These are phyloP conservation scores for Apiotrichum sp. DNA, from an alignment of 1,284 basidiomycete species.

Conservation along the genomic window DNA sequence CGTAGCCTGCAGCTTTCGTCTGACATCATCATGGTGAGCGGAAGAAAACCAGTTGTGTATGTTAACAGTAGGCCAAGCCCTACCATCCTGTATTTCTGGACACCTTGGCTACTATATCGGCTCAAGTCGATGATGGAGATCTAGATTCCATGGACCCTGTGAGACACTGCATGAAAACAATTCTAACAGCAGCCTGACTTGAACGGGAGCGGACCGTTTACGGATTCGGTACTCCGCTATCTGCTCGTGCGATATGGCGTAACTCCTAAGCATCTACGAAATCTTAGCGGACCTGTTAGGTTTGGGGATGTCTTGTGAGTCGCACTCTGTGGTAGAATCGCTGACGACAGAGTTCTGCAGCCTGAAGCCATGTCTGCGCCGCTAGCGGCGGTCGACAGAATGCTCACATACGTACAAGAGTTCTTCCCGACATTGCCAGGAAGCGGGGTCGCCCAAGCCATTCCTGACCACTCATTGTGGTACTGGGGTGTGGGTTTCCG, in stretches of 20 bases:
- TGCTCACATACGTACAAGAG: constrained; percentile 9
- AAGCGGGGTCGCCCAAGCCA: constrained; percentile 6
- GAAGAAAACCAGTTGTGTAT: background rate
- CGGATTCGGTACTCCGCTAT: constrained; percentile 33
- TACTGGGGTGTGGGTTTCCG: constrained; percentile 17
- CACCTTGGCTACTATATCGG: constrained; percentile 24
- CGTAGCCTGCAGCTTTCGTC: constrained; percentile 28
- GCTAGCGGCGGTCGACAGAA: background rate
- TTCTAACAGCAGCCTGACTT: constrained; percentile 20
- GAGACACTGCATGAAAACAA: background rate
- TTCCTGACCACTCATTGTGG: constrained; percentile 11
- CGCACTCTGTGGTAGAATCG: too few species aligned
- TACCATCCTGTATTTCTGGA: constrained; percentile 33
- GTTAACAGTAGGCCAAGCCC: constrained; percentile 21
- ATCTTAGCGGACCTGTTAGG: constrained; percentile 21
- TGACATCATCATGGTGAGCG: constrained; percentile 22
- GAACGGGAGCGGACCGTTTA: constrained; percentile 31
- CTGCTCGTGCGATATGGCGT: constrained; percentile 35
- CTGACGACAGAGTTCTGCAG: constrained; percentile 13
- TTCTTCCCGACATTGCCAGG: constrained; percentile 16
- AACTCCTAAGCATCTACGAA: constrained; percentile 22
- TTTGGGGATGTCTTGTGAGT: constrained; percentile 38
- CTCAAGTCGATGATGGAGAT: constrained; percentile 3
- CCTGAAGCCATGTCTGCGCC: constrained; percentile 14
- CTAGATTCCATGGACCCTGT: background rate